Percentiles rank a stretch among this genome's conserved stretches.
Evolutionary conservation across 208 protist species (phyloP).

Genomic region (Naegleria lovaniensis): DNA sequence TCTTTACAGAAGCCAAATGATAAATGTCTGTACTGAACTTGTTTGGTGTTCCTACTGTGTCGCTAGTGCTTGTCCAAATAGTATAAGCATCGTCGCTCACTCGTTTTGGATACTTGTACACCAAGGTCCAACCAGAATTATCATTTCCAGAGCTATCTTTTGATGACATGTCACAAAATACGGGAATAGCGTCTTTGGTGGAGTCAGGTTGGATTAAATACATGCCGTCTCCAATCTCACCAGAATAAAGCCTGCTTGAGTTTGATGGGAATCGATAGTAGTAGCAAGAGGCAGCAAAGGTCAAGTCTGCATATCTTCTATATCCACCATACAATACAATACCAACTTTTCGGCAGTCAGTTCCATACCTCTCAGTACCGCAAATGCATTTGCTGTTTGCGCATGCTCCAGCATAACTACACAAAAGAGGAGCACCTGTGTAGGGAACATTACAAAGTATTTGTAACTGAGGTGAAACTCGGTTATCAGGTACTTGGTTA

Average conservation of each 20-base stretch:
- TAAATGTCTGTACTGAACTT: too few species aligned
- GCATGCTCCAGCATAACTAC: not conserved
- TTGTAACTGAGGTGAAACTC: not conserved
- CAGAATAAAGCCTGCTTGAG: not conserved
- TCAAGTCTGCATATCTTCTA: not conserved
- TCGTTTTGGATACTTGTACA: not conserved
- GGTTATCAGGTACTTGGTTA: not conserved
- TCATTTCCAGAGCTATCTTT: not conserved
- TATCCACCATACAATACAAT: not conserved
- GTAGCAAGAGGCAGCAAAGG: not conserved
- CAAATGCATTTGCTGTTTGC: not conserved
- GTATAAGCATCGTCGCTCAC: not conserved
- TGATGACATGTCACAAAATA: not conserved
- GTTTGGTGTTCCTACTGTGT: too few species aligned
- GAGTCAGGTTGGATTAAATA: not conserved
- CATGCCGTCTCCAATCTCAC: not conserved
- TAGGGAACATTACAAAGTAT: not conserved
- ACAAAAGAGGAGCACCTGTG: not conserved
- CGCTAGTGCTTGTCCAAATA: not conserved
- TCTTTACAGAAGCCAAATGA: too few species aligned
- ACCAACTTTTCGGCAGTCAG: not conserved
- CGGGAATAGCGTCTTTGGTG: not conserved
- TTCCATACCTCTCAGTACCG: not conserved
- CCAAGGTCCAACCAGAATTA: not conserved
- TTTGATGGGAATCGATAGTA: not conserved